A percentile compares a stretch with the other conserved stretches of the same genome.
Conservation (phyloP, 257 asterid species). For the Solanum okadae region DNA sequence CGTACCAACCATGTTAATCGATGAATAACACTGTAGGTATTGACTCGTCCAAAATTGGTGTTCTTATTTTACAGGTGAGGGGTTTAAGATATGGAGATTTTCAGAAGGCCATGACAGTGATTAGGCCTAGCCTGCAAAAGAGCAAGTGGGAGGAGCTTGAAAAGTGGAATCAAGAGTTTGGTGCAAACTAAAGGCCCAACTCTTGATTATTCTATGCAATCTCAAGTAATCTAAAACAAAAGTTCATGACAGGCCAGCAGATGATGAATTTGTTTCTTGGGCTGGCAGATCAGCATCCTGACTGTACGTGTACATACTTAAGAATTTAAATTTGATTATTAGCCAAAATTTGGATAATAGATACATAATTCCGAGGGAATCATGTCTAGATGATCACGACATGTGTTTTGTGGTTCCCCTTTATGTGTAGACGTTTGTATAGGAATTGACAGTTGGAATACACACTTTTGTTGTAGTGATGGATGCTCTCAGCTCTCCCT, state of each 20-base stretch:
- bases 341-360: background rate
- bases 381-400: background rate
- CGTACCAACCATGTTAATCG: background rate
- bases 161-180: slow-evolving; percentile 79
- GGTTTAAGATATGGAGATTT: slow-evolving; percentile 66
- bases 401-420: background rate
- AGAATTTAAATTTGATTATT: background rate
- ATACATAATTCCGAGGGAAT: background rate
- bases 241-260: background rate
- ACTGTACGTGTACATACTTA: background rate
- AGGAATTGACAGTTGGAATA: background rate
- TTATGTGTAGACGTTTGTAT: background rate
- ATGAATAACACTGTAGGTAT: background rate
- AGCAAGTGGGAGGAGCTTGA: slow-evolving; percentile 93
- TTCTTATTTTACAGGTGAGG: slow-evolving; percentile 51
- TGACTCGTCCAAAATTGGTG: background rate
- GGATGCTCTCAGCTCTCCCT: background rate
- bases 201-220: background rate
- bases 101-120: slow-evolving; percentile 68
- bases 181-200: slow-evolving; percentile 41
- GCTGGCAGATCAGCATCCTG: background rate
- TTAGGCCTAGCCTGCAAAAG: slow-evolving; percentile 83
- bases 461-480: background rate
- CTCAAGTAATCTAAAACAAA: background rate
- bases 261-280: background rate